Conservation (phyloP, 371 early-diverging fungal genomes). For the Dentiscutata heterogama region DNA sequence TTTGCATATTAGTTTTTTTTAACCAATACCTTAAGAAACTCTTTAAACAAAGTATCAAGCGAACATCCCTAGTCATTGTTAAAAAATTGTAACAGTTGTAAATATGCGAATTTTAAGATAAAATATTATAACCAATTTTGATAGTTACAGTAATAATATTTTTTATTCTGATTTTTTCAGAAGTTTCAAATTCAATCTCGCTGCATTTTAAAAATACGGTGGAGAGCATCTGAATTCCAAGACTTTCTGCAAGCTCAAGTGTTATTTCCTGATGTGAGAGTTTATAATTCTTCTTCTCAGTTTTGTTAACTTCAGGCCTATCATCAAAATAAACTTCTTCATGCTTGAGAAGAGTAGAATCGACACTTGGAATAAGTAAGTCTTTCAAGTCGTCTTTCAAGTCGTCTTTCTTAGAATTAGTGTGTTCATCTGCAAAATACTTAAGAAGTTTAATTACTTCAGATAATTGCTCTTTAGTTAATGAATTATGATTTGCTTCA, state of each 20-base stretch:
- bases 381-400: not conserved
- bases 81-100: not conserved
- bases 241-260: too few species aligned
- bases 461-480: not conserved
- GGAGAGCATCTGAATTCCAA: too few species aligned
- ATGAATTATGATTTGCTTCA: too few species aligned
- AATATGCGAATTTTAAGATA: not conserved
- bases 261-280: too few species aligned
- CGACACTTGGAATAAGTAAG: not conserved
- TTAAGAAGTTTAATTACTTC: not conserved
- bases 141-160: not conserved
- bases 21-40: not conserved
- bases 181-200: not conserved
- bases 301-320: not conserved
- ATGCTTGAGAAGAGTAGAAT: not conserved
- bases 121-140: not conserved
- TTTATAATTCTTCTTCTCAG: not conserved
- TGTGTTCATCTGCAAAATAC: not conserved
- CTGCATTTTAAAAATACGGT: too few species aligned
- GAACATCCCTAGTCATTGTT: not conserved
- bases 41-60: not conserved
- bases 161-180: conserved; percentile 5
- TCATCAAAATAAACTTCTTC: conserved; percentile 4
- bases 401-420: too few species aligned
- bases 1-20: not conserved